Base-by-base conservation (phyloP, 495 filamentous ascomycete species). In the Corynascus novoguineensis region DNA sequence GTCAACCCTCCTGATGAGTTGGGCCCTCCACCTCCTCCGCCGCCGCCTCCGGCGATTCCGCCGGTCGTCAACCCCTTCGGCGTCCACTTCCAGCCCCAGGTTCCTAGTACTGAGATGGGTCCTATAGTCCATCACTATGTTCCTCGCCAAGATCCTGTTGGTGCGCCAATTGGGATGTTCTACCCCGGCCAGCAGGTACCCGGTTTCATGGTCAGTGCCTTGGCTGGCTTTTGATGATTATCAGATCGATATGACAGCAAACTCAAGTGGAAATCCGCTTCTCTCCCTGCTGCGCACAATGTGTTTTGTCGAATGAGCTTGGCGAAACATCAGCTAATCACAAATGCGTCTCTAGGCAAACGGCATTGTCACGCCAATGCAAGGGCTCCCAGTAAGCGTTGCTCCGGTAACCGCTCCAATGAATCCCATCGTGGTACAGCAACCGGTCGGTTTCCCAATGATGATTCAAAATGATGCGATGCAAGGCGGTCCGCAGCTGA, bases 51-150 rank as follows among this genome's bases (percentile, higher is more conserved):
- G 37, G 59, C 50, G 48, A 54, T 41, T 10, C 50, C 41, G 15
- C 59, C 59, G 22, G 50, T 58, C 1, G 15, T 61, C 4, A 58
- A 61, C 37, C 42, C 54, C 14, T 47, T 38, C 12, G 63, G 71
- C 58, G 56, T 68, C 21, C 71, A 75, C 65, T 78, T 71, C 54
- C 74, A 79, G 50, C 78, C 77, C 1, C 76, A 75, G 21, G 72
- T 75, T 17, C 71, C 72, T 28, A 71, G 73, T 28, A 78, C 77
- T 21, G 71, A 68, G 28, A 63, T 65, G 53, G 78, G 77, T 1
- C 67, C 73, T 6, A 71, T 73, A 38, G 41, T 66, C 12, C 73
- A 80, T 45, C 71, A 64, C 19, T 80, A 78, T 48, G 68, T 73
- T 22, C 77, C 77, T 19, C 72, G 76, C 6, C 60, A 63, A 17